Evolutionary conservation across 225 moss, liverwort and hornwort species (phyloP).

Genomic region (Takakia lepidozioides): DNA sequence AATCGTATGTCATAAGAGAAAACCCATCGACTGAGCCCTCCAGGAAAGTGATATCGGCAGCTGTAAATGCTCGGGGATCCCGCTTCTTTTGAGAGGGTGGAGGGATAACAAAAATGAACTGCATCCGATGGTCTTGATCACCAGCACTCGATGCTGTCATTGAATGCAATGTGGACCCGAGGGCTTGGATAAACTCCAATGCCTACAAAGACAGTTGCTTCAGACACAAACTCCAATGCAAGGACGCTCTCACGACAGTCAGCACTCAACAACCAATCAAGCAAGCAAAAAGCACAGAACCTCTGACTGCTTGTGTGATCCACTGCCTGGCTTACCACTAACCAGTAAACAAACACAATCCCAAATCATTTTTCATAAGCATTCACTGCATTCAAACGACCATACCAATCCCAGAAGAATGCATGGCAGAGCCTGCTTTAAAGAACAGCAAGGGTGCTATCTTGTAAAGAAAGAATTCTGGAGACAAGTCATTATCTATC

Average conservation of each 20-base stretch:
- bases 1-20: constrained; percentile 96
- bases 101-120: constrained; percentile 81
- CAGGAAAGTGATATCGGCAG: constrained; percentile 51
- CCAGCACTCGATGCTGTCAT: constrained; percentile 40
- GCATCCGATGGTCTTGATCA: constrained; percentile 22
- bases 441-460: too few species aligned
- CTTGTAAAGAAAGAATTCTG: too few species aligned
- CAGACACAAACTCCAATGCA: too few species aligned
- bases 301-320: too few species aligned
- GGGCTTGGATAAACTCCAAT: constrained; percentile 67
- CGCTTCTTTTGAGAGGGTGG: constrained; percentile 42
- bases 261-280: not conserved
- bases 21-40: constrained; percentile 68
- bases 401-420: not conserved
- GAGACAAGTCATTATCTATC: not conserved
- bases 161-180: constrained; percentile 60
- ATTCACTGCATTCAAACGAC: not conserved
- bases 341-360: too few species aligned
- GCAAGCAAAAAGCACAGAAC: not conserved
- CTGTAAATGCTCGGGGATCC: constrained; percentile 48
- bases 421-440: too few species aligned
- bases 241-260: too few species aligned
- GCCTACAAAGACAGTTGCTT: constrained; percentile 70
- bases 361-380: not conserved
- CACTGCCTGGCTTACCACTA: too few species aligned